Base-by-base conservation (phyloP, 1,284 basidiomycete species). In the Fereydounia khargensis region DNA sequence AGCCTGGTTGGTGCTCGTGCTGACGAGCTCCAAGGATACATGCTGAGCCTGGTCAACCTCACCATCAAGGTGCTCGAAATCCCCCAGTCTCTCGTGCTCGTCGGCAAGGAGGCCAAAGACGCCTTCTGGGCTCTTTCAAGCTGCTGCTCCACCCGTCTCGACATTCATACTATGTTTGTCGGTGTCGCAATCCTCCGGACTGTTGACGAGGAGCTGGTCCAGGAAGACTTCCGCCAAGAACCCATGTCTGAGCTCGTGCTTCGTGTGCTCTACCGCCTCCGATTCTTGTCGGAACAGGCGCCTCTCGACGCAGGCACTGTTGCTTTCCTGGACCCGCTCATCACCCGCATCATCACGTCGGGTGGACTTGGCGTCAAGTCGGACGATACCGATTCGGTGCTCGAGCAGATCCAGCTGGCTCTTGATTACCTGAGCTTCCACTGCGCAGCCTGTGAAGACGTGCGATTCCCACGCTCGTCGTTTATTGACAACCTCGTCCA, bases 381-480 rank as follows among this genome's bases (percentile, higher is more conserved):
- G 47, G 65, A 49, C 13, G 82, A 86, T 54, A 63, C 76, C 58
- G 91, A 94, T 39, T 85, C 87, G 54, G 83, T 83, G 0, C 79
- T 92, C 24, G 94, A 98, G 77, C 94, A 97, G 76, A 81, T 95
- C 6, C 82, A 88, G 8, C 81, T 98, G 17, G 82, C 85, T 0
- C 79, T 98, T 19, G 88, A 90, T 55, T 84, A 95, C 54, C 83
- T 98, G 62, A 85, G 83, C 49, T 90, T 89, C 77, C 91, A 97
- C 72, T 83, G 83, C 46, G 84, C 83, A 36, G 86, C 90, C 79
- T 94, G 90, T 89, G 70, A 65, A 85, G 52, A 59, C 42, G 23
- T 34, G 30, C 55, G 44, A 20, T 74, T 64, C 37, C 68, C 73
- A 4, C 67, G 72, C 22, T 52, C 60, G 3, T 62, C 63, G 10